Base-by-base conservation (phyloP, 1,284 basidiomycete genomes). In the Xerocomus nothofagi region DNA sequence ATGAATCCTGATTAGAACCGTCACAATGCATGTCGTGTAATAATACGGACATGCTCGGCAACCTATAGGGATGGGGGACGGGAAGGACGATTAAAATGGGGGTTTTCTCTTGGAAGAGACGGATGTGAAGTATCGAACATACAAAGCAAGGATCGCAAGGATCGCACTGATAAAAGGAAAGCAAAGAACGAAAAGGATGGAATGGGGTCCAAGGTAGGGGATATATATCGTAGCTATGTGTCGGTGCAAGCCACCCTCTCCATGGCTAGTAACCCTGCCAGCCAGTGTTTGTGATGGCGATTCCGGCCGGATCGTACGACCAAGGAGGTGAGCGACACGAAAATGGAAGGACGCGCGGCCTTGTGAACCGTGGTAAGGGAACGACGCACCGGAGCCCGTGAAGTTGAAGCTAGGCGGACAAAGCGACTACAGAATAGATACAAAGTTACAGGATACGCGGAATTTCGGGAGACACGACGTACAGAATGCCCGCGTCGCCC, bases 21-120 rank as follows among this genome's bases (percentile, higher is more conserved):
- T 29, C n/a, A 18, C 9, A n/a, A 24, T 31, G 8, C 59, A 63
- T 63, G 40, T 30, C 18, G 8, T 24, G 11, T 14, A 39, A 39
- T 5, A 15, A 18, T 1, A 10, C 17, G 37, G 23, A n/a, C 12
- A 27, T 15, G 17, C 14, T 10, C 26, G 5, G 34, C 6, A 32
- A 7, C 24, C 12, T 27, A 12, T 10, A 33, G 9, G 17, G 38
- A 18, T 17, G 15, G n/a, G 10, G 15, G 29, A 2, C 26, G 15
- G 9, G 20, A 4, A 10, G 0, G 8, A 21, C 17, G 4, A 5
- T 26, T 26, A 12, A n/a, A 3, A 26, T 5, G 4, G 12, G 2
- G n/a, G 26, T 2, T 18, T 18, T 40, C 44, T 26, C 3, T 40
- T 3, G n/a, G 26, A 37, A 31, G 26, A 21, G 14, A 3, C 0